These are phyloP conservation scores for Aspergillus hancockii DNA, from an alignment of 495 filamentous ascomycete genomes.

Conservation along the genomic window DNA sequence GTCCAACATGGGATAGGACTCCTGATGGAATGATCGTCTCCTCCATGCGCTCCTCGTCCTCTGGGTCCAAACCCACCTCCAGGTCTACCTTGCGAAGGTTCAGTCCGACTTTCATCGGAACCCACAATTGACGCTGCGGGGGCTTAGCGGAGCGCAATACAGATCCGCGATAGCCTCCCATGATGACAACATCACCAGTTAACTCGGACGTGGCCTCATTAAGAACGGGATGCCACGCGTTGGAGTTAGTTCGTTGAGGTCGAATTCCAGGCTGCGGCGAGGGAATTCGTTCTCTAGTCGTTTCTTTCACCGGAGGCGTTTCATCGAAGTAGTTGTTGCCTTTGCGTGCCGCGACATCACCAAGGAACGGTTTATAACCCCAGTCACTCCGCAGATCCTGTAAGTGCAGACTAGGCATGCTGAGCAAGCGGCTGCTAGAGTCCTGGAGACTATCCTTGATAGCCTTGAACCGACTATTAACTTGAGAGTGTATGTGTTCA, in stretches of 20 bases:
- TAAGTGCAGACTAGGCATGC: constrained; percentile 55
- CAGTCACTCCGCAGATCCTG: constrained; percentile 50
- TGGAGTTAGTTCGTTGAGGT: constrained; percentile 33
- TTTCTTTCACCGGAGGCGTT: constrained; percentile 4
- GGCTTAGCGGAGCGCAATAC: constrained; percentile 82
- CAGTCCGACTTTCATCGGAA: constrained; percentile 90
- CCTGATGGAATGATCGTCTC: constrained; percentile 78
- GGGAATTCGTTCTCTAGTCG: constrained; percentile 1
- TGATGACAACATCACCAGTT: constrained; percentile 81
- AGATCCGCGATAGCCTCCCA: constrained; percentile 91
- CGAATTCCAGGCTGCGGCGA: constrained; percentile 19
- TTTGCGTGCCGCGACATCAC: constrained; percentile 24
- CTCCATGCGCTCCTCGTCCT: constrained; percentile 85
- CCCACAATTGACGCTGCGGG: constrained; percentile 83
- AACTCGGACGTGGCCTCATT: constrained; percentile 67
- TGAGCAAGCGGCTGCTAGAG: constrained; percentile 71
- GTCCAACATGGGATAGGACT: constrained; percentile 87
- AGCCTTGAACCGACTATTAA: constrained; percentile 87
- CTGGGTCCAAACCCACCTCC: constrained; percentile 78
- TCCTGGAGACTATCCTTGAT: constrained; percentile 87
- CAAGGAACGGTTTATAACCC: constrained; percentile 32
- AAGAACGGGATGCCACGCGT: constrained; percentile 50
- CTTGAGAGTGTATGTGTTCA: constrained; percentile 69
- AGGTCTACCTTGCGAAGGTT: constrained; percentile 91
- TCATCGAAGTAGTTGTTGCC: constrained; percentile 16